A percentile compares a stretch with the other conserved stretches of the same genome.
phyloP scores from a whole-genome alignment of 2,329 filamentous ascomycete genomes.

The Aspergillus ustus region DNA sequence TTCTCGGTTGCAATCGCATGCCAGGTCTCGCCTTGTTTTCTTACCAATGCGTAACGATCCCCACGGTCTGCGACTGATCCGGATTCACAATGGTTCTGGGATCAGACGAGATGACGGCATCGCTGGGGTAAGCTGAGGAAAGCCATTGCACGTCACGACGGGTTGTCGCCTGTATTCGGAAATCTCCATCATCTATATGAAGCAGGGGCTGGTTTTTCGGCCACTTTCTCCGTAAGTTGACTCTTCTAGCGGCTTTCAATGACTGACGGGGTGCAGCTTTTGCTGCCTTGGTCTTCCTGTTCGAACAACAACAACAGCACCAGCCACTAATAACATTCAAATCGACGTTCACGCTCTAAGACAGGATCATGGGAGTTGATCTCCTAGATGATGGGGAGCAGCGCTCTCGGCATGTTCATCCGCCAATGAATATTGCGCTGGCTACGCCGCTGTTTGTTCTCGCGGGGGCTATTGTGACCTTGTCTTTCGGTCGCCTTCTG shows the following conservation, averaged over 20 bases:
- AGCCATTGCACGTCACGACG: conserved; percentile 9
- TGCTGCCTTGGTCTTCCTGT: conserved; percentile 11
- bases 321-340: not conserved
- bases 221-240: not conserved
- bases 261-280: conserved; percentile 6
- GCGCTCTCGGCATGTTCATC: conserved; percentile 28
- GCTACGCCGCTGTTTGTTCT: conserved; percentile 38
- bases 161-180: not conserved
- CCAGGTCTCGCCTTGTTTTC: not conserved
- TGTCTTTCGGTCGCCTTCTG: conserved; percentile 31
- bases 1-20: conserved; percentile 18
- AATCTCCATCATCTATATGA: conserved; percentile 2
- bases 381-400: conserved; percentile 30
- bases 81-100: not conserved
- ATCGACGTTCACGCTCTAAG: conserved; percentile 14
- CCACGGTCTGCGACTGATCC: conserved; percentile 4
- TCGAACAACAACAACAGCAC: not conserved
- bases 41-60: not conserved
- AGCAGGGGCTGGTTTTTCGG: not conserved
- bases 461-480: conserved; percentile 27
- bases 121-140: not conserved
- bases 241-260: not conserved
- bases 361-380: conserved; percentile 38
- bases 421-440: conserved; percentile 37
- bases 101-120: conserved; percentile 26